Evolutionary conservation across 2,329 filamentous ascomycete species (phyloP).

Genomic region (Eutypella sp.): DNA sequence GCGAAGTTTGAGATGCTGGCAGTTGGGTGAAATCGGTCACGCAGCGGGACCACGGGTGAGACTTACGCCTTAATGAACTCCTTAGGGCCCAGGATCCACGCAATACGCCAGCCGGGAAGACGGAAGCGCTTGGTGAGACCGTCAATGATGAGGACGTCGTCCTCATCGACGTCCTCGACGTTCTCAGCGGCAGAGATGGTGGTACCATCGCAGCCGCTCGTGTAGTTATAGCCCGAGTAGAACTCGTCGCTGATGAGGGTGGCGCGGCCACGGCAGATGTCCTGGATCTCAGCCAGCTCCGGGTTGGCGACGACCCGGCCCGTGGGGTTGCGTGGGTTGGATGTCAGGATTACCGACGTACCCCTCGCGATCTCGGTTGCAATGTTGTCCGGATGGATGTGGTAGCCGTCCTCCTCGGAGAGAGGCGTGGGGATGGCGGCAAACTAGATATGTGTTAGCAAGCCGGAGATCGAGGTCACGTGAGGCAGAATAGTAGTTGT

Average conservation of each 20-base stretch:
- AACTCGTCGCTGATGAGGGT: slow-evolving; percentile 96
- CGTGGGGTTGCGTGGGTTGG: slow-evolving; percentile 92
- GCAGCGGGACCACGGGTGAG: too few relatives aligned
- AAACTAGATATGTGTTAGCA: slow-evolving; percentile 50
- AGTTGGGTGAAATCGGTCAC: neutral
- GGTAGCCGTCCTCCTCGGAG: slow-evolving; percentile 79
- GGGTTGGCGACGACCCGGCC: slow-evolving; percentile 81
- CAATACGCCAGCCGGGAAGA: slow-evolving; percentile 91
- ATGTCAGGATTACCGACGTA: slow-evolving; percentile 84
- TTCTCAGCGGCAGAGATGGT: slow-evolving; percentile 89
- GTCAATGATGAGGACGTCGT: slow-evolving; percentile 91
- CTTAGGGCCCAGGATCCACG: slow-evolving; percentile 93
- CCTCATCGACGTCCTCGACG: slow-evolving; percentile 80
- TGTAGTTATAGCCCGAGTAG: slow-evolving; percentile 96
- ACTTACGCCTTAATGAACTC: slow-evolving; percentile 82
- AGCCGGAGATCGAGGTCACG: slow-evolving; percentile 5
- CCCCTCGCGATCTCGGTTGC: slow-evolving; percentile 84
- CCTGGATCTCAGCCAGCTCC: slow-evolving; percentile 84
- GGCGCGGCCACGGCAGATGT: slow-evolving; percentile 83
- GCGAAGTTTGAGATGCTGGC: neutral
- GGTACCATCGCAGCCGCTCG: slow-evolving; percentile 80
- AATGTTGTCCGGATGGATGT: slow-evolving; percentile 90
- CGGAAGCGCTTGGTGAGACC: slow-evolving; percentile 96
- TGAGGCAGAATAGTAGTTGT: neutral
- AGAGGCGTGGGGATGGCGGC: slow-evolving; percentile 83